Conservation (phyloP, 352 stramenopile species). For the Phytophthora melonis region DNA sequence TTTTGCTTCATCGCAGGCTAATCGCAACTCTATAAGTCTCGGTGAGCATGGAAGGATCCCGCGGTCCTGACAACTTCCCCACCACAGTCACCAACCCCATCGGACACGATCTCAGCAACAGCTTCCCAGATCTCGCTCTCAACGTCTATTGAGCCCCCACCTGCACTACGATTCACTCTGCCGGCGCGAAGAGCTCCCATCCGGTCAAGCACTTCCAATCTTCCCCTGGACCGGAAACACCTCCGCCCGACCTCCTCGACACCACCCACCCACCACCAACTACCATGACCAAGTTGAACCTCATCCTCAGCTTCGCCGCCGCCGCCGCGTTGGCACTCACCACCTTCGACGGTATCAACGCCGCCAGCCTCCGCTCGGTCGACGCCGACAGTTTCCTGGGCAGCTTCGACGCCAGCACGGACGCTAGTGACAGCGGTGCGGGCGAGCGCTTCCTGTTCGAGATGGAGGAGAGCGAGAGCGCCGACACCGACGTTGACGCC, state of each 20-base stretch:
- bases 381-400: conserved; percentile 1
- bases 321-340: conserved; percentile 16
- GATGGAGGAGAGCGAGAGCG: conserved; percentile 23
- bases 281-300: conserved; percentile 35
- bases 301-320: conserved; percentile 32
- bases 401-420: conserved; percentile 14
- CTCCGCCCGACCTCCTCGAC: neutral
- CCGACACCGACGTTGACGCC: neutral
- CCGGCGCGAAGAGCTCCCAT: neutral
- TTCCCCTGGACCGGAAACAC: conserved; percentile 11
- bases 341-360: conserved; percentile 19
- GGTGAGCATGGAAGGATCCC: neutral
- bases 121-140: conserved; percentile 17
- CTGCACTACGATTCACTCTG: neutral
- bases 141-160: conserved; percentile 12
- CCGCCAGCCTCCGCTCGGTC: conserved; percentile 18
- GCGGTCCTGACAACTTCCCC: neutral
- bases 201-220: conserved; percentile 26
- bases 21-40: conserved; percentile 11
- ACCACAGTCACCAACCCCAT: neutral
- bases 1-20: neutral
- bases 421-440: conserved; percentile 13
- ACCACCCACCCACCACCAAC: neutral
- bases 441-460: conserved; percentile 30
- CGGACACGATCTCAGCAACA: neutral